Evolutionary conservation across 768 basidiomycete species (phyloP).

Genomic region (Boletus reticulatus): DNA sequence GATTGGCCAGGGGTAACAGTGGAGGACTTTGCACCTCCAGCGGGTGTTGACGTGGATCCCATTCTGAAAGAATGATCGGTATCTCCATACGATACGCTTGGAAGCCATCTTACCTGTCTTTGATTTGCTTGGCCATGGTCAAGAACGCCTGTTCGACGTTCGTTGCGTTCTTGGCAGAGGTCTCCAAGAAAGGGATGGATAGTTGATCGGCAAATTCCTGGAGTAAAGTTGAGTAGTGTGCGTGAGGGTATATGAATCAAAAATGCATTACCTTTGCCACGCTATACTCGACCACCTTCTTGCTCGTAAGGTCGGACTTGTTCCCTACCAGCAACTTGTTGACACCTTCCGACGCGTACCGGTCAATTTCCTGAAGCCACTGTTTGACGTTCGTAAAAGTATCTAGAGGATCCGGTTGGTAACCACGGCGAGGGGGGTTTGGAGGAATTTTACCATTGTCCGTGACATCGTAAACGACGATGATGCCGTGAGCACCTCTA

Average conservation of each 20-base stretch:
- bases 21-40: conserved; percentile 75
- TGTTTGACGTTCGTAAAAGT: conserved; percentile 95
- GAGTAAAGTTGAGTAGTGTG: conserved; percentile 3
- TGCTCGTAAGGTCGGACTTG: conserved; percentile 97
- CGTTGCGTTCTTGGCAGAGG: conserved; percentile 98
- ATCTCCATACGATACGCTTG: neutral
- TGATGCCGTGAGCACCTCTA: conserved; percentile 96
- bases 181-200: conserved; percentile 93
- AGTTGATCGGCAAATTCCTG: conserved; percentile 96
- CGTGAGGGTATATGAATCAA: neutral
- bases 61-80: conserved; percentile 47
- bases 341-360: conserved; percentile 96
- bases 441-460: conserved; percentile 65
- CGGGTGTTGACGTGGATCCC: conserved; percentile 76
- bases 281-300: conserved; percentile 91
- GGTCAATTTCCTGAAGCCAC: conserved; percentile 90
- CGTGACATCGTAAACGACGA: conserved; percentile 98
- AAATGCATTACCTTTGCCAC: conserved; percentile 68
- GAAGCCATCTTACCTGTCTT: conserved; percentile 63
- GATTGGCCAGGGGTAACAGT: conserved; percentile 84
- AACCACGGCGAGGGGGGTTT: neutral
- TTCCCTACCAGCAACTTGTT: conserved; percentile 99
- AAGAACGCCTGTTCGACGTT: conserved; percentile 99
- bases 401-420: conserved; percentile 47
- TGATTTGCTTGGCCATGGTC: conserved; percentile 97